These are phyloP conservation scores for Coriaria nepalensis DNA, from an alignment of 306 rosid species.

Conservation along the genomic window DNA sequence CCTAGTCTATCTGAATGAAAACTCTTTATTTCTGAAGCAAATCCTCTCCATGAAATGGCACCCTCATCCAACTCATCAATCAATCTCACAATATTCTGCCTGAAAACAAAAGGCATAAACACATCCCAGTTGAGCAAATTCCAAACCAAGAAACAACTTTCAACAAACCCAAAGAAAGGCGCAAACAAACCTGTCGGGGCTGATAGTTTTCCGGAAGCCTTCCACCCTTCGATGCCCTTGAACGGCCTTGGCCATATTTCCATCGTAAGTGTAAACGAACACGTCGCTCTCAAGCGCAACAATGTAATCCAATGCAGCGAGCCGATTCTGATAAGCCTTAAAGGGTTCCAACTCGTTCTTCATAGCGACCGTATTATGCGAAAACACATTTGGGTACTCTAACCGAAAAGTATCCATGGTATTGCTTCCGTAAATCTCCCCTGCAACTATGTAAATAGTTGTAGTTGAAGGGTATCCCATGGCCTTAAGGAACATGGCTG, in stretches of 20 bases:
- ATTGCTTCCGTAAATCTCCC: constrained; percentile 73
- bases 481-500: constrained; percentile 87
- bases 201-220: constrained; percentile 82
- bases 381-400: constrained; percentile 62
- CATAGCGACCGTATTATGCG: constrained; percentile 82
- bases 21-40: constrained; percentile 42
- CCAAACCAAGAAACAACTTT: background rate
- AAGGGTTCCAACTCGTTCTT: constrained; percentile 72
- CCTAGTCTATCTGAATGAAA: constrained; percentile 66
- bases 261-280: constrained; percentile 88
- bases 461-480: constrained; percentile 94
- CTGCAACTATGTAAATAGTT: constrained; percentile 92
- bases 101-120: constrained; percentile 18
- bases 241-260: constrained; percentile 98
- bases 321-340: constrained; percentile 72
- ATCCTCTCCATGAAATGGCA: constrained; percentile 46
- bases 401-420: constrained; percentile 55
- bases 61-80: constrained; percentile 52
- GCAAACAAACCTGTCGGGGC: constrained; percentile 67
- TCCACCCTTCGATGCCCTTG: constrained; percentile 91
- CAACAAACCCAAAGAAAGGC: background rate
- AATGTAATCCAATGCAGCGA: constrained; percentile 87
- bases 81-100: constrained; percentile 60
- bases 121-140: constrained; percentile 3
- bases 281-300: constrained; percentile 87